These are phyloP conservation scores for Solanum phureja DNA, from an alignment of 257 asterid genomes.

Conservation along the genomic window DNA sequence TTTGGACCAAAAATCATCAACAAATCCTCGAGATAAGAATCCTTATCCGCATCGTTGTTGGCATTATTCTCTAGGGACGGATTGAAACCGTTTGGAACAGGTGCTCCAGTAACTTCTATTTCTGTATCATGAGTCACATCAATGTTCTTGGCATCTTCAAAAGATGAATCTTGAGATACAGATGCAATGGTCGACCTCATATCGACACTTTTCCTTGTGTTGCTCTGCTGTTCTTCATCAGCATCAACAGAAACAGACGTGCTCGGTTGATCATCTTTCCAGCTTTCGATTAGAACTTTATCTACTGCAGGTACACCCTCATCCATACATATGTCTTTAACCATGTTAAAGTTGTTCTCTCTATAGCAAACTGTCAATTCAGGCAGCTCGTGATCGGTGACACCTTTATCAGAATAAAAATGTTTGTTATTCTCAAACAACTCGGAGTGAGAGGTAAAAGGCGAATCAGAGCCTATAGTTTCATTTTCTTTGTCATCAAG, in stretches of 20 bases:
- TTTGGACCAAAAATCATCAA: conserved; percentile 7
- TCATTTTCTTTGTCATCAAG: conserved; percentile 10
- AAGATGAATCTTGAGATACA: conserved; percentile 2
- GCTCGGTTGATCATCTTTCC: conserved; percentile 18
- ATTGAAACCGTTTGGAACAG: conserved; percentile 5
- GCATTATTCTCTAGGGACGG: conserved; percentile 4
- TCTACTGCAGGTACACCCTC: conserved; percentile 46
- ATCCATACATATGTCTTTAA: conserved; percentile 78
- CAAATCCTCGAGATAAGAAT: conserved; percentile 12
- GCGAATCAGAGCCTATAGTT: conserved; percentile 16
- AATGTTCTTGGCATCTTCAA: conserved; percentile 4
- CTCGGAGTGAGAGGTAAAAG: conserved; percentile 8
- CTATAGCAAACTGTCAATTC: conserved; percentile 48
- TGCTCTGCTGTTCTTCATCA: conserved; percentile 5
- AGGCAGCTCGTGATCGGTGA: conserved; percentile 40
- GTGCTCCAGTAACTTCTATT: conserved; percentile 7
- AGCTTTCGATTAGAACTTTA: conserved; percentile 17
- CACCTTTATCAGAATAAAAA: conserved; percentile 37
- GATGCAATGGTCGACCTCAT: conserved; percentile 15
- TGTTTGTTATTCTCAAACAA: conserved; percentile 9
- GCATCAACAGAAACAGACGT: conserved; percentile 11
- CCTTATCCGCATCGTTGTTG: conserved; percentile 4
- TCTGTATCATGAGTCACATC: conserved; percentile 15
- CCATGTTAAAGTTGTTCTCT: conserved; percentile 27
- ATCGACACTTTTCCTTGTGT: conserved; percentile 11